A percentile compares a stretch with the other conserved stretches of the same genome.
These are phyloP conservation scores for Albophoma yamanashiensis DNA, from an alignment of 2,329 filamentous ascomycete genomes.

Conservation along the genomic window DNA sequence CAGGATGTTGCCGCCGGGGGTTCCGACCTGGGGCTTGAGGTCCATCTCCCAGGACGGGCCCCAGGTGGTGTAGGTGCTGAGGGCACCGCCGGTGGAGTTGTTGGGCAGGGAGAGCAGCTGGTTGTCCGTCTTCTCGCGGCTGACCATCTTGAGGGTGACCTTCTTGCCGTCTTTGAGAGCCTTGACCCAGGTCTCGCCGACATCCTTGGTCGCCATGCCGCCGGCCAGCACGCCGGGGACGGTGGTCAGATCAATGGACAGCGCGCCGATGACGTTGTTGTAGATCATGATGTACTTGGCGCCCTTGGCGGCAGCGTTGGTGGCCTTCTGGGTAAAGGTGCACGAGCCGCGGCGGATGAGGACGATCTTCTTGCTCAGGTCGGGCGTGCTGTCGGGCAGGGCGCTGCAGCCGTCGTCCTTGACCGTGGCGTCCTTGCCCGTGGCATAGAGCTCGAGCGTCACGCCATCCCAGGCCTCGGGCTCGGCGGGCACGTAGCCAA, in stretches of 20 bases:
- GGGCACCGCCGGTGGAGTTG: constrained; percentile 33
- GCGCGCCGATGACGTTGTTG: constrained; percentile 35
- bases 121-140: constrained; percentile 21
- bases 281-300: constrained; percentile 53
- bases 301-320: constrained; percentile 40
- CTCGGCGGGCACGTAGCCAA: constrained; percentile 31
- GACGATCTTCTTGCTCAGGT: constrained; percentile 46
- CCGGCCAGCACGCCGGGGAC: constrained; percentile 22
- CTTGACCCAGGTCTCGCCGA: constrained; percentile 33
- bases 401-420: constrained; percentile 39
- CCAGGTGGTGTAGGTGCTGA: constrained; percentile 46
- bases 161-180: constrained; percentile 30
- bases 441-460: constrained; percentile 37
- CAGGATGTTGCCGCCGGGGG: constrained; percentile 46
- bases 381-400: constrained; percentile 41
- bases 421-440: constrained; percentile 36
- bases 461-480: constrained; percentile 33
- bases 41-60: constrained; percentile 50
- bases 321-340: constrained; percentile 41
- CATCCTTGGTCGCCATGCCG: constrained; percentile 28
- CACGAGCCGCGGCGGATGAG: constrained; percentile 50
- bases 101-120: constrained; percentile 18
- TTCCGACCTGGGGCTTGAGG: constrained; percentile 44
- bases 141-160: constrained; percentile 32
- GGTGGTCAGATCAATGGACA: constrained; percentile 18